Conservation (phyloP, 2,329 filamentous ascomycete species). For the Pleomassaria siparia region DNA sequence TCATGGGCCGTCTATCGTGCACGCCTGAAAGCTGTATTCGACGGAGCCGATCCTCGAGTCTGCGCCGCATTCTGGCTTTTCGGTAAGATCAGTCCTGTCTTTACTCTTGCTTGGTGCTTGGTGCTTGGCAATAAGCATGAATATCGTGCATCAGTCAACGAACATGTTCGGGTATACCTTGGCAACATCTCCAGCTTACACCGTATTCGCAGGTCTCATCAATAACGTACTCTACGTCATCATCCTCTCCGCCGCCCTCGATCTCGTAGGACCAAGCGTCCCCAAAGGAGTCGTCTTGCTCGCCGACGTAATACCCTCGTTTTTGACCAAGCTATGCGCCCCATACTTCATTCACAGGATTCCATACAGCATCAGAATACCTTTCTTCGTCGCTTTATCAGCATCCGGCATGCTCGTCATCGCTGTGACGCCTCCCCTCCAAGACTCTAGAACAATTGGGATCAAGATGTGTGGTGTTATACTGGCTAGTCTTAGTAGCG, state of each 20-base stretch:
- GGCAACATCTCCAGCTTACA: constrained; percentile 3
- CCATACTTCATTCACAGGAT: constrained; percentile 93
- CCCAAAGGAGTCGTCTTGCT: constrained; percentile 93
- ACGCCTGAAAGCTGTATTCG: constrained; percentile 64
- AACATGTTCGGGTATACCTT: neutral
- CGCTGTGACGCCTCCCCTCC: constrained; percentile 70
- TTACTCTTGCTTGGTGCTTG: no score
- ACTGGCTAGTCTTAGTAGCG: constrained; percentile 81
- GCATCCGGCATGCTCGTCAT: constrained; percentile 87
- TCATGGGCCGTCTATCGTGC: constrained; percentile 75
- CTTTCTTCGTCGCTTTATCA: constrained; percentile 74
- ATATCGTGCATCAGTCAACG: no score
- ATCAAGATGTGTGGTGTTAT: constrained; percentile 81
- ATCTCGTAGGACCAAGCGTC: constrained; percentile 82
- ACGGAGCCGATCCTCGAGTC: constrained; percentile 69
- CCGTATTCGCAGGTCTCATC: constrained; percentile 66
- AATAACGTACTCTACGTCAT: constrained; percentile 99
- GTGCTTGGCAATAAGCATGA: no score
- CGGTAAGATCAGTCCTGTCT: constrained; percentile 56
- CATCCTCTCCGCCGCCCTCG: constrained; percentile 91
- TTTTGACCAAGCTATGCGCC: constrained; percentile 81
- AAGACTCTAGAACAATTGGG: constrained; percentile 62
- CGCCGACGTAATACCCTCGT: constrained; percentile 87
- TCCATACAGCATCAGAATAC: constrained; percentile 74
- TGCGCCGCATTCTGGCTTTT: constrained; percentile 90